Evolutionary conservation across 768 basidiomycete species (phyloP), one percentile per base, ranked within the genome.

Genomic region (Cytidiella melzeri): DNA sequence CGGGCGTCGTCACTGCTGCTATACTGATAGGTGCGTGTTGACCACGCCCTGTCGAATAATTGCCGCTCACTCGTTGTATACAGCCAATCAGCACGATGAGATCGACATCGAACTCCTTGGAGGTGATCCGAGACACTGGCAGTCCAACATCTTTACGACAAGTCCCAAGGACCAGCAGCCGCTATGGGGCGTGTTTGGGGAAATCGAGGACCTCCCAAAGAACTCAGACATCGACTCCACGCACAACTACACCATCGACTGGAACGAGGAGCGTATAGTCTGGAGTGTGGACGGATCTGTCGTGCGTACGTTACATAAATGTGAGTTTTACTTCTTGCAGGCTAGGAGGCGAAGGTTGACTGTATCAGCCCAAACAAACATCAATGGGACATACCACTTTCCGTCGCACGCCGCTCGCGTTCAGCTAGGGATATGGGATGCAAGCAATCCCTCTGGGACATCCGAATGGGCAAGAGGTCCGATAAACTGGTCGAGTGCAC

Each of bases 351-450:
- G 15, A 28, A 2, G 9, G n/a, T 18, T 41, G 38, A 53, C 34
- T 26, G 27, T 11, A 23, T 41, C 48, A 71, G 69, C 51, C 20
- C 50, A 70, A 13, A 68, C 70, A 34, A 55, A 40, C 13, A 64
- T 63, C 41, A 63, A 70, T 43, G 68, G 69, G 13, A 55, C 53
- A 7, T 39, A 54, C 15, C 71, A 69, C 48, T 74, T 64, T 52
- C 72, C 73, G 7, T 57, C 65, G 2, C 67, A 69, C 44, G 56
- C 64, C 5, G 48, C 63, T 23, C 70, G 72, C 6, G 43, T 73
- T 0, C 72, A 73, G 47, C 57, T 74, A 6, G 73, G 73, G 2
- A 73, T 75, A 48, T 75, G 73, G 72, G 73, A 74, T 50, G 71
- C 71, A 4, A 73, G 71, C 43, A 60, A 57, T 15, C 69, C 69